phyloP scores from a whole-genome alignment of 257 asterid genomes.

The Jasminum sambac region DNA sequence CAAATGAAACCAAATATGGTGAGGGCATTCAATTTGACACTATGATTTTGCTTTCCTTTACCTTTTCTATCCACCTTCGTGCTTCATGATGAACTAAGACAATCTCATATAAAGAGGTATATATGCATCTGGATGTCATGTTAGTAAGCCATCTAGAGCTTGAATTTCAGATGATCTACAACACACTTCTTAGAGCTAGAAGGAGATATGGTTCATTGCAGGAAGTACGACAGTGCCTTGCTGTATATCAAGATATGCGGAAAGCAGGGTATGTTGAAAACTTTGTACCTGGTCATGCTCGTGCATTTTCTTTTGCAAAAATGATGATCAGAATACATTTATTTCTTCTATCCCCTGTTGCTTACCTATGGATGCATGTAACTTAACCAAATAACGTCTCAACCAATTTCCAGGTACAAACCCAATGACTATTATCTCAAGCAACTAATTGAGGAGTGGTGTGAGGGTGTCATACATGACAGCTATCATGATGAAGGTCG shows the following conservation, averaged over 20 bases:
- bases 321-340: conserved; percentile 5
- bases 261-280: conserved; percentile 72
- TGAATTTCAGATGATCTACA: conserved; percentile 75
- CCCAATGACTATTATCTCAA: conserved; percentile 85
- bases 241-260: conserved; percentile 86
- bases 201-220: conserved; percentile 70
- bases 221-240: conserved; percentile 86
- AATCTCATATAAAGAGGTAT: conserved; percentile 3
- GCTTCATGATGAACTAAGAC: neutral
- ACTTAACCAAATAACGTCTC: neutral
- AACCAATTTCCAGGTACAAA: conserved; percentile 62
- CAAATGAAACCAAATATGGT: conserved; percentile 86
- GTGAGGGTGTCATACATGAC: conserved; percentile 82
- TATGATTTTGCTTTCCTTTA: neutral
- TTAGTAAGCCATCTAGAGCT: conserved; percentile 19
- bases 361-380: conserved; percentile 9
- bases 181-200: conserved; percentile 87
- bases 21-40: conserved; percentile 21
- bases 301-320: conserved; percentile 8
- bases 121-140: conserved; percentile 2
- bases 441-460: conserved; percentile 95
- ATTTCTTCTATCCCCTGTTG: neutral
- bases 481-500: conserved; percentile 31
- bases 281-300: conserved; percentile 9
- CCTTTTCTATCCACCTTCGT: neutral